Evolutionary conservation across 2,329 filamentous ascomycete species (phyloP).

Genomic region (Colletotrichum magnum): DNA sequence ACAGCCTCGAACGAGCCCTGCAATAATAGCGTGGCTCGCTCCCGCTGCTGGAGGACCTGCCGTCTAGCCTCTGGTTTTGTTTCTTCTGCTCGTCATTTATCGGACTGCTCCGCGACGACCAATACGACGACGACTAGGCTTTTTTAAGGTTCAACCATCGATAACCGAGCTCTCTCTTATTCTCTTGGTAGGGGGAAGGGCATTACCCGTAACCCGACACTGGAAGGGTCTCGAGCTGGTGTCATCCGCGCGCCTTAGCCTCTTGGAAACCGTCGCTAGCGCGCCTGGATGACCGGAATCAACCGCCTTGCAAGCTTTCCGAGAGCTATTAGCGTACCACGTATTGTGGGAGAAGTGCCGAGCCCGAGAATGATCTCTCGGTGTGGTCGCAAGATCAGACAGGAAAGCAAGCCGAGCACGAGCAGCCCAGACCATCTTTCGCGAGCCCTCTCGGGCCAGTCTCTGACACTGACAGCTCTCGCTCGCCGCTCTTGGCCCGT

Average conservation of each 20-base stretch:
- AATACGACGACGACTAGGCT: neutral
- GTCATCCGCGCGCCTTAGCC: neutral
- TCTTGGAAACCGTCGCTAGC: conserved; percentile 9
- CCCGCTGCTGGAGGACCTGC: neutral
- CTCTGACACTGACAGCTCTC: conserved; percentile 10
- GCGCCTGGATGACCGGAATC: conserved; percentile 11
- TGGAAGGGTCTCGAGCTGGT: neutral
- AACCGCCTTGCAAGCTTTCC: conserved; percentile 10
- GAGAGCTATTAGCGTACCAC: neutral
- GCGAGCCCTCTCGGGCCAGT: neutral
- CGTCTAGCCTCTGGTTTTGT: neutral
- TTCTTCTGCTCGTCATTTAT: neutral
- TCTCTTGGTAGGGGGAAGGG: neutral
- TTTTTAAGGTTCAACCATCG: conserved; percentile 20
- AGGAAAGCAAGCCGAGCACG: too few relatives aligned
- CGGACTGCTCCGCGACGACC: conserved; percentile 27
- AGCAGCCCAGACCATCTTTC: neutral
- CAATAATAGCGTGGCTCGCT: too few relatives aligned
- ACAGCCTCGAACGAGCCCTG: too few relatives aligned
- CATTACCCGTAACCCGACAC: conserved; percentile 1
- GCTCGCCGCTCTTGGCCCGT: conserved; percentile 2
- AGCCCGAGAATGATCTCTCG: neutral
- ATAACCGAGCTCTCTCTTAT: neutral
- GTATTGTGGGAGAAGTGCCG: neutral
- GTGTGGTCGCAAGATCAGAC: neutral